Percentiles rank a stretch among this genome's conserved stretches.
Conservation (phyloP, 164 flowering plant genomes). For the Taxillus chinensis region DNA sequence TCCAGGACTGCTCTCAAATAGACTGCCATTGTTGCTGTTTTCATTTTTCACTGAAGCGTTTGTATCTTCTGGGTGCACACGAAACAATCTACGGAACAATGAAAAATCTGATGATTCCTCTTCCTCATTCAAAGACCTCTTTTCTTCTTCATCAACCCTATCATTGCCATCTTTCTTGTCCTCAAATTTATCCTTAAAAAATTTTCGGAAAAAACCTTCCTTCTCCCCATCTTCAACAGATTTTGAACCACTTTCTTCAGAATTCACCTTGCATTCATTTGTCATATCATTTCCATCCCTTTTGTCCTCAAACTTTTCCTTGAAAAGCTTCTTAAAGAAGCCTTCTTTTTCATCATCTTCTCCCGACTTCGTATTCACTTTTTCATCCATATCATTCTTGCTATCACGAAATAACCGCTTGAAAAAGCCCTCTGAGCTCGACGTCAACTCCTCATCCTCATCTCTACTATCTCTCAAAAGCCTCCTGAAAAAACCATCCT, state of each 20-base stretch:
- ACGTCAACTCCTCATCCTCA: constrained; percentile 53
- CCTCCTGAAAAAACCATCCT: constrained; percentile 42
- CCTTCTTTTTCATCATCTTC: constrained; percentile 34
- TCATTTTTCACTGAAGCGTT: constrained; percentile 35
- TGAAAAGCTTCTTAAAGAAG: constrained; percentile 29
- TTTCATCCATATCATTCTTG: constrained; percentile 57
- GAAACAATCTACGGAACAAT: constrained; percentile 69
- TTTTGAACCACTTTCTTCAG: constrained; percentile 26
- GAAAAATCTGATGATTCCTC: constrained; percentile 81
- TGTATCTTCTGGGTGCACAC: constrained; percentile 85
- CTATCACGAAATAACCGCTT: constrained; percentile 82
- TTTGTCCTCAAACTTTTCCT: constrained; percentile 48
- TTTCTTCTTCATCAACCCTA: constrained; percentile 38
- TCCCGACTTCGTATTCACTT: constrained; percentile 21
- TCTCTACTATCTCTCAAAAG: constrained; percentile 39
- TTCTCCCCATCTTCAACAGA: constrained; percentile 72
- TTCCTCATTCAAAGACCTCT: constrained; percentile 39
- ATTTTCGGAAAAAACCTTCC: constrained; percentile 78
- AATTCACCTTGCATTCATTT: constrained; percentile 13
- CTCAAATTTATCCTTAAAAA: constrained; percentile 75
- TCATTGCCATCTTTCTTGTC: constrained; percentile 70
- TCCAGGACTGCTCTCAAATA: constrained; percentile 86
- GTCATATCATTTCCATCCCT: constrained; percentile 30
- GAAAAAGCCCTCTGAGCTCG: constrained; percentile 81
- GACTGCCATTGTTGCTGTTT: constrained; percentile 26